Evolutionary conservation across 805 yeast species (phyloP).

Genomic region (Nematodospora valgi): DNA sequence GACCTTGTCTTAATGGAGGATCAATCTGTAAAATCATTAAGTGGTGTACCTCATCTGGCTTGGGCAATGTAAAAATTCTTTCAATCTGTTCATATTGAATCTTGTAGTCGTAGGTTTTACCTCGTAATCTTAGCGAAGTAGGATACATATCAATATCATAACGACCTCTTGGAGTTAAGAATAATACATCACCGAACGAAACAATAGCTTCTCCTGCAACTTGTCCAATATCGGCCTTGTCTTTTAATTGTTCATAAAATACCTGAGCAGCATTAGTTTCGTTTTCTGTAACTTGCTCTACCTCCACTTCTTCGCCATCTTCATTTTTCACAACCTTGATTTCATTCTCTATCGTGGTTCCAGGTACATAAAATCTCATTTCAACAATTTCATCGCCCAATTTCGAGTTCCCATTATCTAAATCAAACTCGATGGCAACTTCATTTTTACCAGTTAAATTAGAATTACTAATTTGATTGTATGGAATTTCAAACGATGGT

Average conservation of each 20-base stretch:
- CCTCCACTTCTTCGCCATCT: conserved; percentile 31
- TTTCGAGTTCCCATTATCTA: conserved; percentile 54
- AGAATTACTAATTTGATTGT: conserved; percentile 72
- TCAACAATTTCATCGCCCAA: conserved; percentile 97
- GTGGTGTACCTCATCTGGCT: conserved; percentile 90
- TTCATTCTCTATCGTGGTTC: conserved; percentile 60
- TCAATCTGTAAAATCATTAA: conserved; percentile 85
- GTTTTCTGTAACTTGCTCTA: conserved; percentile 35
- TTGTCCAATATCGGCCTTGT: conserved; percentile 90
- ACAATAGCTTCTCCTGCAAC: conserved; percentile 94
- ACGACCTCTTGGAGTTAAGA: conserved; percentile 97
- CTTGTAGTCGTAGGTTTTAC: conserved; percentile 97
- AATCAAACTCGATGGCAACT: conserved; percentile 82
- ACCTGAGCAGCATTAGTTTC: conserved; percentile 73
- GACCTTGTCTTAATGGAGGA: conserved; percentile 98
- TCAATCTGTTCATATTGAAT: conserved; percentile 87
- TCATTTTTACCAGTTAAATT: conserved; percentile 91
- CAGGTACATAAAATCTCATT: conserved; percentile 90
- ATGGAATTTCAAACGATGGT: conserved; percentile 91
- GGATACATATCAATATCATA: conserved; percentile 94
- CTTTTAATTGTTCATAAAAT: conserved; percentile 88
- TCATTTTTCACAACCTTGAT: conserved; percentile 23
- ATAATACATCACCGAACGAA: conserved; percentile 83
- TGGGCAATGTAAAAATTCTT: conserved; percentile 87
- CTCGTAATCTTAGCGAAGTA: conserved; percentile 82